Evolutionary conservation across 2,329 filamentous ascomycete genomes (phyloP), one percentile per base, ranked within the genome.

Genomic region (Sclerotinia glacialis): DNA sequence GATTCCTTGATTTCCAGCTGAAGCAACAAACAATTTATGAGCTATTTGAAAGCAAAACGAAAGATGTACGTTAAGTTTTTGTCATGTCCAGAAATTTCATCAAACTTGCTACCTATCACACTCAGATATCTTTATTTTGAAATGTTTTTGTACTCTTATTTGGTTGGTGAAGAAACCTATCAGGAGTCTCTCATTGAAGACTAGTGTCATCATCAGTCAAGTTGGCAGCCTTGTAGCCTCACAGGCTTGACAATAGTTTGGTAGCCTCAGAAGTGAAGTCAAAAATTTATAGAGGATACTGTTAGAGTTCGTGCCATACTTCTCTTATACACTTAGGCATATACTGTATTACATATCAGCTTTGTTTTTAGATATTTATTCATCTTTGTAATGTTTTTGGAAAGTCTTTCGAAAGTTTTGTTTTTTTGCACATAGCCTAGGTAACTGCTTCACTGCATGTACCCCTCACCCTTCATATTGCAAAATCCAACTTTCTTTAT

Each of bases 221-320:
- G 34, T 31, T 52, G n/a, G 49, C 47, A 63, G 60, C 60, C 60
- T 63, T 60, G n/a, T 60, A 60, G 46, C 60, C 59, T 64, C 28
- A 59, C 18, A 14, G 62, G 3, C 53, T 31, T 49, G 21, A n/a
- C n/a, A 26, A 60, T 7, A 60, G 9, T 47, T 60, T 60, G 42
- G 21, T 60, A 49, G 58, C 42, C 58, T 60, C 31, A 5, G 7
- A 26, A 60, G 58, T 49, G 58, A 60, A 26, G 56, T 49, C 56
- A 47, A 49, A 3, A 37, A 18, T 60, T 47, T 49, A 23, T 23
- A 49, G 44, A 34, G 34, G 34, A 42, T 26, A 11, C 42, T 26
- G 53, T 8, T 56, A 34, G 26, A 56, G 34, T 40, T 23, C 34
- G 26, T 55, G 21, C 53, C n/a, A 26, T 37, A n/a, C 14, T 21